These are phyloP conservation scores for Mortierella claussenii DNA, from an alignment of 192 early-diverging fungal genomes.

Conservation along the genomic window DNA sequence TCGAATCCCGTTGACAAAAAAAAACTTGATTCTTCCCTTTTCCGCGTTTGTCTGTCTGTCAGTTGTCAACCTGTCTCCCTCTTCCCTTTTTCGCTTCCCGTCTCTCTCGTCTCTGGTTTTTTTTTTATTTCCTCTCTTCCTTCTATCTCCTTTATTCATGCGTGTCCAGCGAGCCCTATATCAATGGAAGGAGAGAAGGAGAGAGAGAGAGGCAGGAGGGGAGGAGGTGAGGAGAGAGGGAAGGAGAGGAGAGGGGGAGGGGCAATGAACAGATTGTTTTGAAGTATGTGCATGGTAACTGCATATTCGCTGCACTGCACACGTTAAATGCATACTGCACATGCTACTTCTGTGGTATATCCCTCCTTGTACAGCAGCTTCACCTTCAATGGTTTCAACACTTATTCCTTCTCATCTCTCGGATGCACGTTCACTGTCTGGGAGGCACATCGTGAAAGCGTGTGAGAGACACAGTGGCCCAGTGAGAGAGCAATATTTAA, in stretches of 20 bases:
- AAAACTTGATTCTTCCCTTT: neutral
- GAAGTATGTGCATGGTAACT: too few species aligned
- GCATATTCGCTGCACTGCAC: too few species aligned
- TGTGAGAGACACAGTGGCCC: too few species aligned
- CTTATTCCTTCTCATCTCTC: too few species aligned
- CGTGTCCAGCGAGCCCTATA: neutral
- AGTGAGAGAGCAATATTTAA: too few species aligned
- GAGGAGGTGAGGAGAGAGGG: neutral
- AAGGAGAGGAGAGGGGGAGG: neutral
- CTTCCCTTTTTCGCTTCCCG: neutral
- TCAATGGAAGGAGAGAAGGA: neutral
- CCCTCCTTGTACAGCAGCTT: too few species aligned
- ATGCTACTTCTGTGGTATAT: too few species aligned
- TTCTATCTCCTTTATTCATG: neutral
- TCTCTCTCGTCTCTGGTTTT: neutral
- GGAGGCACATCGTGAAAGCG: too few species aligned
- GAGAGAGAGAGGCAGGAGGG: neutral
- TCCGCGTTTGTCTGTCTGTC: neutral
- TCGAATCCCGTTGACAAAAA: conserved; percentile 6
- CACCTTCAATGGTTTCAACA: too few species aligned
- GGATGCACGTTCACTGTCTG: too few species aligned
- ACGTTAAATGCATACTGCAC: too few species aligned
- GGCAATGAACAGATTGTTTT: neutral
- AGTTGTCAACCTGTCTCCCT: too few species aligned
- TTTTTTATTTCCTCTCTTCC: neutral